These are phyloP conservation scores for Colletotrichum euphorbiae DNA, from an alignment of 2,329 filamentous ascomycete species.

Conservation along the genomic window DNA sequence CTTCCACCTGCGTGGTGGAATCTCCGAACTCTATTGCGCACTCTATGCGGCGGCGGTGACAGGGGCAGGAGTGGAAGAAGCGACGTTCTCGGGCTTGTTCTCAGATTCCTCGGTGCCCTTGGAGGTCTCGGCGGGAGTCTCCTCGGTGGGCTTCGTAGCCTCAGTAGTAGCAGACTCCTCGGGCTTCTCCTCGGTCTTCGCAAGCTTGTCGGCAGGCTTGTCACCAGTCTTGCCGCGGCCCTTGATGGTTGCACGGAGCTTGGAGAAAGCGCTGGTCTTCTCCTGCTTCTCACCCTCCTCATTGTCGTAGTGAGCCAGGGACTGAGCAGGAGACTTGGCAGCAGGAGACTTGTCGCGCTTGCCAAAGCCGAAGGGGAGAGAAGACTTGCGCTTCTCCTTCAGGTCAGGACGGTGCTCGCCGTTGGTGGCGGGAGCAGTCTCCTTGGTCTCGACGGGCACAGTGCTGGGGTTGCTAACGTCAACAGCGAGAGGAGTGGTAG, in stretches of 20 bases:
- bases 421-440: conserved; percentile 56
- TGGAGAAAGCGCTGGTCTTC: conserved; percentile 68
- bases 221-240: conserved; percentile 54
- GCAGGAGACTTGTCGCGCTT: conserved; percentile 58
- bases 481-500: conserved; percentile 66
- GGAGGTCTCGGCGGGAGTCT: conserved; percentile 46
- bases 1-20: conserved; percentile 19
- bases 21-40: conserved; percentile 18
- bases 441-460: conserved; percentile 60
- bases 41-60: conserved; percentile 66
- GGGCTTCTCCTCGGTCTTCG: conserved; percentile 41
- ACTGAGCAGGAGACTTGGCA: conserved; percentile 64
- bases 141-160: conserved; percentile 44
- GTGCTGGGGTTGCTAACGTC: conserved; percentile 63
- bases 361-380: conserved; percentile 78
- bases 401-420: conserved; percentile 70
- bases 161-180: conserved; percentile 47
- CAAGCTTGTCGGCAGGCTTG: conserved; percentile 50
- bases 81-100: conserved; percentile 55
- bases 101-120: conserved; percentile 51
- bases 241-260: conserved; percentile 69
- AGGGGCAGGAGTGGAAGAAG: conserved; percentile 55
- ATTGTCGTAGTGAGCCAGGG: conserved; percentile 59
- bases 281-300: conserved; percentile 71
- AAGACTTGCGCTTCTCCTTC: conserved; percentile 88